These are phyloP conservation scores for Trifolium subterraneum DNA, from an alignment of 306 rosid genomes.

Conservation along the genomic window DNA sequence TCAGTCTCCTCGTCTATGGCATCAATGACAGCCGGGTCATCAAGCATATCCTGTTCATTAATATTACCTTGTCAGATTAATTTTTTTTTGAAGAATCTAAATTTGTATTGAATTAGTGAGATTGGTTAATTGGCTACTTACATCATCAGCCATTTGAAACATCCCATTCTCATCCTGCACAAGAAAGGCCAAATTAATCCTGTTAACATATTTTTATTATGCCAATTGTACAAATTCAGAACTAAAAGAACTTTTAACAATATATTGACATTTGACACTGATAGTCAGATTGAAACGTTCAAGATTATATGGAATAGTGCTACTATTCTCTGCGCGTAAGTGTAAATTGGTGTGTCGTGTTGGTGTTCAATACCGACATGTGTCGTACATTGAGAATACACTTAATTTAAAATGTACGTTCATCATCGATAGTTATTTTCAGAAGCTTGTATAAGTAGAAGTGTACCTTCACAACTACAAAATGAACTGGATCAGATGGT, in stretches of 20 bases:
- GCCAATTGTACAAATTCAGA: not conserved
- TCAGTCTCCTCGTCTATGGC: constrained; percentile 93
- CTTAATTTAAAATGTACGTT: not conserved
- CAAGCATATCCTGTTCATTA: constrained; percentile 78
- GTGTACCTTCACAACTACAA: constrained; percentile 54
- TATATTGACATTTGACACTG: constrained; percentile 24
- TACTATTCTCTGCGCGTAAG: not conserved
- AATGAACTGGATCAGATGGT: constrained; percentile 78
- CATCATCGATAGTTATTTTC: not conserved
- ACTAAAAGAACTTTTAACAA: constrained; percentile 22
- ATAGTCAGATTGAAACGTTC: not conserved
- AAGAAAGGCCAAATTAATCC: constrained; percentile 34
- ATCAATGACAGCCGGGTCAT: constrained; percentile 73
- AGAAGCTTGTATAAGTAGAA: constrained; percentile 33
- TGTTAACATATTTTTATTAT: constrained; percentile 7
- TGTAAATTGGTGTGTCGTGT: too few relatives aligned
- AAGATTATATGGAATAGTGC: constrained; percentile 29
- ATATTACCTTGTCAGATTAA: constrained; percentile 26
- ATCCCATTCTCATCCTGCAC: constrained; percentile 73
- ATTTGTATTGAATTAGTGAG: not conserved
- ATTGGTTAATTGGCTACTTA: constrained; percentile 50
- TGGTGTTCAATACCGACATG: too few relatives aligned
- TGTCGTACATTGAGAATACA: too few relatives aligned
- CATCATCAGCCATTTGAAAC: constrained; percentile 86
- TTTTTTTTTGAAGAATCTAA: too few relatives aligned